Conservation (phyloP, 2,329 filamentous ascomycete genomes). For the Dactylellina drechsleri region DNA sequence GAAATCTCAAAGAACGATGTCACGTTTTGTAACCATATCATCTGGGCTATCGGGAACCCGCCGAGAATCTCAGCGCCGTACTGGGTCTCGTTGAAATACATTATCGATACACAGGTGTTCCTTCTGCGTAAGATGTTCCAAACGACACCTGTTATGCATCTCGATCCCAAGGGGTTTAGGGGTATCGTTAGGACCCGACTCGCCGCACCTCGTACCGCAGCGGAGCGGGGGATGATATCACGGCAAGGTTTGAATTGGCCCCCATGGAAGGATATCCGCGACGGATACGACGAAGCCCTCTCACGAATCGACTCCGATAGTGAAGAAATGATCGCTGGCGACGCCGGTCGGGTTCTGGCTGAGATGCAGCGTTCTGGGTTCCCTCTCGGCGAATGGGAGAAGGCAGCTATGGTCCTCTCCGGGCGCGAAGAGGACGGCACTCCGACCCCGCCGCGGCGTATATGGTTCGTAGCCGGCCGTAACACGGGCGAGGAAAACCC, state of each 20-base stretch:
- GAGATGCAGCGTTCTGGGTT: constrained; percentile 58
- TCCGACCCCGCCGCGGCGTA: constrained; percentile 57
- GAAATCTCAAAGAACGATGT: constrained; percentile 43
- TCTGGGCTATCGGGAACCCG: constrained; percentile 31
- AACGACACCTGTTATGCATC: constrained; percentile 42
- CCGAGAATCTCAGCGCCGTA: constrained; percentile 36
- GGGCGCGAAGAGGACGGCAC: constrained; percentile 55
- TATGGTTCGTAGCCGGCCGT: constrained; percentile 46
- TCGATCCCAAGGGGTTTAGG: constrained; percentile 43
- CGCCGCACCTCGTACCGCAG: constrained; percentile 22
- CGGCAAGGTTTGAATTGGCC: constrained; percentile 56
- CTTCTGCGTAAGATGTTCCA: constrained; percentile 46
- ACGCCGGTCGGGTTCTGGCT: constrained; percentile 54
- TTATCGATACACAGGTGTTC: constrained; percentile 45
- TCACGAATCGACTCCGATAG: constrained; percentile 27
- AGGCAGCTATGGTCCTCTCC: constrained; percentile 55
- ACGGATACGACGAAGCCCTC: constrained; percentile 54
- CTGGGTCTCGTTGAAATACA: constrained; percentile 32
- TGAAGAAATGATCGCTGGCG: constrained; percentile 33
- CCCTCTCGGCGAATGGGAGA: constrained; percentile 54
- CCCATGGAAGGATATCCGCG: constrained; percentile 55
- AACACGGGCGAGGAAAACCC: constrained; percentile 17
- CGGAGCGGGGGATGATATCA: constrained; percentile 35
- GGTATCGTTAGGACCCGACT: constrained; percentile 48
- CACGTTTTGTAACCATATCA: constrained; percentile 45